These are phyloP conservation scores for Coix lacrymajobi DNA, from an alignment of 176 grass and related monocot genomes.

Conservation along the genomic window DNA sequence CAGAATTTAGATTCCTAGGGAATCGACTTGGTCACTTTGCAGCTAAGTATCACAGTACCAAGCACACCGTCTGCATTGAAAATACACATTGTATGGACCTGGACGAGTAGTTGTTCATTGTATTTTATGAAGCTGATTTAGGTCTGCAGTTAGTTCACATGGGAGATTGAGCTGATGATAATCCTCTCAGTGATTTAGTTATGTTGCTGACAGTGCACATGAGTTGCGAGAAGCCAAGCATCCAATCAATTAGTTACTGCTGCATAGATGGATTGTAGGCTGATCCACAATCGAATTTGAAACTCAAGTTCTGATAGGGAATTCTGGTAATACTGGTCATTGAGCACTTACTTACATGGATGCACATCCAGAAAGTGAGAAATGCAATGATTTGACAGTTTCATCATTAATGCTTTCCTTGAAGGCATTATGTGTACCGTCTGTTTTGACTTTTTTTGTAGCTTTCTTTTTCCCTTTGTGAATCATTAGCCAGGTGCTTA, in stretches of 20 bases:
- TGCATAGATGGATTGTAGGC: background rate
- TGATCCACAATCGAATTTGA: background rate
- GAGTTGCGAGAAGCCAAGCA: background rate
- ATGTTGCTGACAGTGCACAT: background rate
- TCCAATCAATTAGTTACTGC: background rate
- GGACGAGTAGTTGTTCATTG: constrained; percentile 39
- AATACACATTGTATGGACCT: constrained; percentile 64
- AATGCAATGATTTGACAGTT: constrained; percentile 1
- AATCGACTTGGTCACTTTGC: constrained; percentile 47
- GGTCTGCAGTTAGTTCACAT: constrained; percentile 5
- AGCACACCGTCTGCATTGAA: constrained; percentile 35
- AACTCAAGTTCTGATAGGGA: background rate
- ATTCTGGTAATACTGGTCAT: background rate
- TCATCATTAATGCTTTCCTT: constrained; percentile 9
- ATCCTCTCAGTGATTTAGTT: background rate
- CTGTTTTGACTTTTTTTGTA: background rate
- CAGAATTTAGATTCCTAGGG: constrained; percentile 51
- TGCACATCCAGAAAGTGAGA: background rate
- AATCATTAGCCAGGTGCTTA: background rate
- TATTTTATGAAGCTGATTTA: constrained; percentile 4
- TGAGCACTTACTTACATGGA: constrained; percentile 17
- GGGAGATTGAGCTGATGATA: background rate
- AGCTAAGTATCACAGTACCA: constrained; percentile 40
- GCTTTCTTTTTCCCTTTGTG: constrained; percentile 13
- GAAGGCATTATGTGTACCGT: background rate